Percentiles rank a stretch among this genome's conserved stretches.
phyloP scores from a whole-genome alignment of 2,329 filamentous ascomycete species.

The Capronia coronata region DNA sequence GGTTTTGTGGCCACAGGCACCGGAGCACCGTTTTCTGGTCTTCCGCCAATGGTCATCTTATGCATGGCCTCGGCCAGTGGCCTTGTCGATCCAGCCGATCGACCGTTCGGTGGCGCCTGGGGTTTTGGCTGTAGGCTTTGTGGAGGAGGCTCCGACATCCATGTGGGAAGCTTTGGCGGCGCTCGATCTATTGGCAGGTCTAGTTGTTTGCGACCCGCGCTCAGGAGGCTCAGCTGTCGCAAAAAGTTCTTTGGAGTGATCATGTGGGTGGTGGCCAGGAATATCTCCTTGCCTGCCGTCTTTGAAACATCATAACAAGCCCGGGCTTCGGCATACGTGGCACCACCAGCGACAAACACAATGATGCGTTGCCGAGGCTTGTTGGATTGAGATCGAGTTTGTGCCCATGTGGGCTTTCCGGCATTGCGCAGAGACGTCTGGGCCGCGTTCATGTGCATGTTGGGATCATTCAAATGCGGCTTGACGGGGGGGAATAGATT shows the following conservation, averaged over 20 bases:
- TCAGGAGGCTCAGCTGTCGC: slow-evolving; percentile 73
- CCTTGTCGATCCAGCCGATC: slow-evolving; percentile 6
- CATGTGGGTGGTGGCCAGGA: slow-evolving; percentile 88
- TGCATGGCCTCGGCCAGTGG: slow-evolving; percentile 25
- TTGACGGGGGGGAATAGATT: slow-evolving; percentile 65
- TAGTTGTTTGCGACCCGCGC: slow-evolving; percentile 65
- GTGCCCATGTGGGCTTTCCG: slow-evolving; percentile 85
- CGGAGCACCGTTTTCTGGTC: slow-evolving; percentile 30
- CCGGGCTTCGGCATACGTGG: slow-evolving; percentile 84
- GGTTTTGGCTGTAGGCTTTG: slow-evolving; percentile 26
- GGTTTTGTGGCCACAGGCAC: slow-evolving; percentile 1
- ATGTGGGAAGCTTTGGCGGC: slow-evolving; percentile 72
- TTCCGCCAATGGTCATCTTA: slow-evolving; percentile 25
- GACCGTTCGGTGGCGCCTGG: slow-evolving; percentile 19
- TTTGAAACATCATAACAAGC: slow-evolving; percentile 81
- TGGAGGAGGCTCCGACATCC: slow-evolving; percentile 60
- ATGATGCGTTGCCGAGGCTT: slow-evolving; percentile 88
- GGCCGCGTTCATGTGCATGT: slow-evolving; percentile 46
- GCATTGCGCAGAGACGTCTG: slow-evolving; percentile 78
- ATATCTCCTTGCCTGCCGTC: slow-evolving; percentile 69
- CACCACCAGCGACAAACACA: slow-evolving; percentile 90
- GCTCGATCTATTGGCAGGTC: slow-evolving; percentile 76
- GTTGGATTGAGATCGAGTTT: slow-evolving; percentile 62
- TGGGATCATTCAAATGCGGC: slow-evolving; percentile 51
- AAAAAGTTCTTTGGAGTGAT: slow-evolving; percentile 76